Evolutionary conservation across 2,329 filamentous ascomycete genomes (phyloP).

Genomic region (Sphaerulina vaccinii): DNA sequence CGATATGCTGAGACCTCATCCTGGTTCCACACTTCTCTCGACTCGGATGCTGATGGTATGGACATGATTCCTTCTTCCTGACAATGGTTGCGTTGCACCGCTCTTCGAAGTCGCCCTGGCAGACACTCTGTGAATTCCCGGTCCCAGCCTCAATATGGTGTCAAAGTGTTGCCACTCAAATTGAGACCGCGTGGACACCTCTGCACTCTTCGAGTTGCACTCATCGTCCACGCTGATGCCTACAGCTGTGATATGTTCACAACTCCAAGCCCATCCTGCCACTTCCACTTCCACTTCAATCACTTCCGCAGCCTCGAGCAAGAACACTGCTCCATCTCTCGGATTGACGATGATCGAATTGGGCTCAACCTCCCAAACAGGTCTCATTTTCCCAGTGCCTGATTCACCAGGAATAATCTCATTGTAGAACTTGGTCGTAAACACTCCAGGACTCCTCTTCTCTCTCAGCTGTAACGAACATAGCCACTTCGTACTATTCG

Average conservation of each 20-base stretch:
- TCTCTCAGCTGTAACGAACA: slow-evolving; percentile 28
- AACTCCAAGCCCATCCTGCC: slow-evolving; percentile 35
- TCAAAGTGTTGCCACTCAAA: slow-evolving; percentile 26
- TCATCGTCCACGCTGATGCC: slow-evolving; percentile 26
- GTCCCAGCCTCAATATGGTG: background rate
- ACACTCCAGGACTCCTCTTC: slow-evolving; percentile 28
- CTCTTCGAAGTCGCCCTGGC: slow-evolving; percentile 20
- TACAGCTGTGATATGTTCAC: slow-evolving; percentile 25
- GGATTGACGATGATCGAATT: slow-evolving; percentile 35
- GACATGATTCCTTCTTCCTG: slow-evolving; percentile 29
- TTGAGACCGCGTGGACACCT: slow-evolving; percentile 10
- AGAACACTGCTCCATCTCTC: slow-evolving; percentile 14
- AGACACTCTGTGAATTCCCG: slow-evolving; percentile 10
- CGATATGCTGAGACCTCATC: too few species aligned
- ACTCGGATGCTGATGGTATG: slow-evolving; percentile 27
- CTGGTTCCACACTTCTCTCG: background rate
- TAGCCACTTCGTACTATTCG: slow-evolving; percentile 38
- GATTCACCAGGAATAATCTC: slow-evolving; percentile 22
- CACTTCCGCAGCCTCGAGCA: background rate
- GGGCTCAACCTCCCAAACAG: slow-evolving; percentile 33
- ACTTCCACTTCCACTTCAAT: slow-evolving; percentile 10
- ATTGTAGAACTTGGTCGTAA: slow-evolving; percentile 35
- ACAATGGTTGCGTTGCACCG: slow-evolving; percentile 27
- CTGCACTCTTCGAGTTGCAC: slow-evolving; percentile 13
- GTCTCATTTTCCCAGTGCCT: slow-evolving; percentile 15